Conservation (phyloP, 1,284 basidiomycete genomes). For the Coniophora puteana region DNA sequence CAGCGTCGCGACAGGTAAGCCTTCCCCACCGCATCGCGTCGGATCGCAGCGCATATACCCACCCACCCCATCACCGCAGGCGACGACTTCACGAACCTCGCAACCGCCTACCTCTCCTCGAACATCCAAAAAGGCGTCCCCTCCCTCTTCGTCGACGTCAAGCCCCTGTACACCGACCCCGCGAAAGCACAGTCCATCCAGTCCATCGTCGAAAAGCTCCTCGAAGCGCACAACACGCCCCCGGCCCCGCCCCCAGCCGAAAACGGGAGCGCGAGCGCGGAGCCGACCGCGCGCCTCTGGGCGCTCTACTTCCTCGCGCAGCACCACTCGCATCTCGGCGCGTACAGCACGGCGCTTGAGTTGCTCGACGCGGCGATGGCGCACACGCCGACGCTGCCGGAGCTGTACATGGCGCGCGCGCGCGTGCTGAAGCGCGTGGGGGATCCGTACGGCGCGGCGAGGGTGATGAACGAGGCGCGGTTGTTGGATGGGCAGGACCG, state of each 20-base stretch:
- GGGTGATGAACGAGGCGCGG: conserved; percentile 80
- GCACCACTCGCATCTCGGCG: conserved; percentile 73
- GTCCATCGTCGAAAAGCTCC: conserved; percentile 63
- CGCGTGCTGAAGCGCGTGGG: conserved; percentile 88
- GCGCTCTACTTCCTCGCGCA: conserved; percentile 93
- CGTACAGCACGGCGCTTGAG: conserved; percentile 57
- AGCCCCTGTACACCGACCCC: conserved; percentile 72
- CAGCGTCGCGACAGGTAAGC: conserved; percentile 53
- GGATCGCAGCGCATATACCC: no score
- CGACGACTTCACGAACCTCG: conserved; percentile 64
- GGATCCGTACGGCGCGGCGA: conserved; percentile 74
- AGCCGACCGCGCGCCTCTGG: conserved; percentile 92
- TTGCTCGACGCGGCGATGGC: conserved; percentile 65
- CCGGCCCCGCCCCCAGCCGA: conserved; percentile 28
- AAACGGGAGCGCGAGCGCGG: conserved; percentile 29
- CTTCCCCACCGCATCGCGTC: conserved; percentile 4
- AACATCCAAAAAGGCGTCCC: conserved; percentile 88
- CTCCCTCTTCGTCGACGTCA: conserved; percentile 92
- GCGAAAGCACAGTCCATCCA: conserved; percentile 71
- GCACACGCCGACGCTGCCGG: conserved; percentile 94
- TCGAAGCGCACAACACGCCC: conserved; percentile 35
- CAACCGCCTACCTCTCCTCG: conserved; percentile 66
- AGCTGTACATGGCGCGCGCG: conserved; percentile 83
- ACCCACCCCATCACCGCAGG: conserved; percentile 30
- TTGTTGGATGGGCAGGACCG: conserved; percentile 92